Evolutionary conservation across 345 rosid genomes (phyloP), one percentile per base, ranked within the genome.

Genomic region (Cardamine resedifolia): DNA sequence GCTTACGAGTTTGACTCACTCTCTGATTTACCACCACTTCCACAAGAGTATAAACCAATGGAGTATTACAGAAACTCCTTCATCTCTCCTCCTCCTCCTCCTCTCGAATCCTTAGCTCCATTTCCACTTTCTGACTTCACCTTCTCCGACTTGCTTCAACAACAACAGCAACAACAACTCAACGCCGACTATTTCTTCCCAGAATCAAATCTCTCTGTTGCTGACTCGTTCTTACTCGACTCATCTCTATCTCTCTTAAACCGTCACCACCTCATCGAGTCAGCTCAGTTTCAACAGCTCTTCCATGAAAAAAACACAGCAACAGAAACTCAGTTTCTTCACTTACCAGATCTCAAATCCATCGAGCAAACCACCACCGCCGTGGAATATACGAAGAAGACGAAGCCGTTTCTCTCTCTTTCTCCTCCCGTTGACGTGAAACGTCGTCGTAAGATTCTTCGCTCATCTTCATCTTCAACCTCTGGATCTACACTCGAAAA

Each of bases 11-110:
- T 60, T n/a, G 75, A 66, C 24, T 39, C 74, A 12, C 39, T 70
- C 26, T n/a, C 71, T 4, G 78, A 73, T 18, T 73, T 62, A 41
- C 74, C 78, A 5, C 70, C 81, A 23, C 53, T 68, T 73, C 81
- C 64, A 2, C 60, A 48, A 66, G 67, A 50, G 31, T 64, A 27
- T 30, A 41, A 44, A 68, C 52, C 79, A 16, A 45, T 55, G 70
- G 71, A 64, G 26, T 33, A 31, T 50, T 30, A 63, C 30, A 20
- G 9, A 33, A 24, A 38, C 61, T 59, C 66, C 70, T 34, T 26
- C 23, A 3, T 7, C 2, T 2, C 30, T 38, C 34, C 49, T n/a
- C 43, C n/a, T 39, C 15, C 44, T 3, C 47, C 53, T 20, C 7
- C 73, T 36, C 39, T 38, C 8, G 71, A 73, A 0, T 41, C 72